A percentile compares a stretch with the other conserved stretches of the same genome.
These are phyloP conservation scores for Salvia sclarea DNA, from an alignment of 305 asterid species.

Conservation along the genomic window DNA sequence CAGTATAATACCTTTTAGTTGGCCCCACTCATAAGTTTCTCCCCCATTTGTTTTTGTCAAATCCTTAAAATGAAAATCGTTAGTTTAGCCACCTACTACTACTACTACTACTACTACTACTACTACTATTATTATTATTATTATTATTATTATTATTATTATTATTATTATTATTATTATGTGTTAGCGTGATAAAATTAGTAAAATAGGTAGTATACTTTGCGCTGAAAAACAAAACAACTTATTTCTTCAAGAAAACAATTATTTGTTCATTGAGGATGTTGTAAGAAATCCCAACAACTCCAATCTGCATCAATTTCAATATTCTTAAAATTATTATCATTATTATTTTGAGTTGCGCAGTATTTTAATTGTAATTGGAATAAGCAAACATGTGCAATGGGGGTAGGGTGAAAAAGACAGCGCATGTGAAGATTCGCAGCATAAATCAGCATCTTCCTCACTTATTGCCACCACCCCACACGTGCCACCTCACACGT, in stretches of 20 bases:
- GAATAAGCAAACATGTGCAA: slow-evolving; percentile 1
- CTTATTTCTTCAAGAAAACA: background rate
- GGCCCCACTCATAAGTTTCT: no score
- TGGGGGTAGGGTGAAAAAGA: slow-evolving; percentile 17
- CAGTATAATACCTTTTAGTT: no score
- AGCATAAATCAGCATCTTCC: slow-evolving; percentile 48
- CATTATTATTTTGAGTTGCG: no score
- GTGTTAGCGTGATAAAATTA: background rate
- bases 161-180: no score
- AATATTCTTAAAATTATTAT: no score
- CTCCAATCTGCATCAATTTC: background rate
- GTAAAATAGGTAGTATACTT: background rate
- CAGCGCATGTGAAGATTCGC: slow-evolving; percentile 42
- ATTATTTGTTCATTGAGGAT: background rate
- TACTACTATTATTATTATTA: no score
- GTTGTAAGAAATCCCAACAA: background rate
- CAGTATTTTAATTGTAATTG: background rate
- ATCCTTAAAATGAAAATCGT: no score
- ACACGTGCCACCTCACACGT: slow-evolving; percentile 50
- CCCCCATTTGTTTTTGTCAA: no score
- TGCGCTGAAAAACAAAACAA: no score
- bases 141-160: no score
- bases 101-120: no score
- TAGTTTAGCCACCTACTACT: no score
- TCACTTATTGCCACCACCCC: slow-evolving; percentile 29